These are phyloP conservation scores for Paramyrothecium sp. DNA, from an alignment of 2,329 filamentous ascomycete species.

Conservation along the genomic window DNA sequence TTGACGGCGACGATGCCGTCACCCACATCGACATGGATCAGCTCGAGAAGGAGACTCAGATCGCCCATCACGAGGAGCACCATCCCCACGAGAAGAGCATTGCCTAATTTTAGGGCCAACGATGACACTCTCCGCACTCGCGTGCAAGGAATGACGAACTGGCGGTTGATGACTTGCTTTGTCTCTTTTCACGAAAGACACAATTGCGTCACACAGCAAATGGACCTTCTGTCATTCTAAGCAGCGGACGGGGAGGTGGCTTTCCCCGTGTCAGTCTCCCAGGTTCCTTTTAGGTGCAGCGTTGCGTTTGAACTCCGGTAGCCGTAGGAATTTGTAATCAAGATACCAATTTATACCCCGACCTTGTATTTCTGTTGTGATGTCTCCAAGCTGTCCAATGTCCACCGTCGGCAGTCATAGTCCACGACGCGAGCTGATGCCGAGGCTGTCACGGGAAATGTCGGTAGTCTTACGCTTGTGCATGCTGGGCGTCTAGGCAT, in stretches of 20 bases:
- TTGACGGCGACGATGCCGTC: constrained; percentile 63
- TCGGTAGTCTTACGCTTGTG: too few species aligned
- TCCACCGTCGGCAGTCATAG: too few species aligned
- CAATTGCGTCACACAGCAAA: neutral
- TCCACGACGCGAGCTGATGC: too few species aligned
- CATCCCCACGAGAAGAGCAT: neutral
- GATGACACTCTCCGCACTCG: neutral
- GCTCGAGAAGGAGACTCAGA: constrained; percentile 49
- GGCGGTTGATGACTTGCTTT: neutral
- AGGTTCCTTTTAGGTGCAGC: neutral
- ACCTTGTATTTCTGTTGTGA: too few species aligned
- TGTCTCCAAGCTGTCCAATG: too few species aligned
- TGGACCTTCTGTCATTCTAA: neutral
- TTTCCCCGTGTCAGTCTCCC: neutral
- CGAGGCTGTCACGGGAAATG: too few species aligned
- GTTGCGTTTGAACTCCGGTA: neutral
- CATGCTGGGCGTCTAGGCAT: too few species aligned
- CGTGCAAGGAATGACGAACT: neutral
- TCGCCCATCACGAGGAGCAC: constrained; percentile 22
- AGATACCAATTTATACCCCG: neutral
- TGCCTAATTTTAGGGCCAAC: neutral
- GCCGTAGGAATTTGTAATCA: neutral
- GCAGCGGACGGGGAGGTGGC: neutral
- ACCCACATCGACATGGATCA: constrained; percentile 53
- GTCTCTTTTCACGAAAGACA: neutral